Percentiles rank a stretch among this genome's conserved stretches.
Evolutionary conservation across 495 filamentous ascomycete genomes (phyloP).

Genomic region (Aspergillus haitiensis): DNA sequence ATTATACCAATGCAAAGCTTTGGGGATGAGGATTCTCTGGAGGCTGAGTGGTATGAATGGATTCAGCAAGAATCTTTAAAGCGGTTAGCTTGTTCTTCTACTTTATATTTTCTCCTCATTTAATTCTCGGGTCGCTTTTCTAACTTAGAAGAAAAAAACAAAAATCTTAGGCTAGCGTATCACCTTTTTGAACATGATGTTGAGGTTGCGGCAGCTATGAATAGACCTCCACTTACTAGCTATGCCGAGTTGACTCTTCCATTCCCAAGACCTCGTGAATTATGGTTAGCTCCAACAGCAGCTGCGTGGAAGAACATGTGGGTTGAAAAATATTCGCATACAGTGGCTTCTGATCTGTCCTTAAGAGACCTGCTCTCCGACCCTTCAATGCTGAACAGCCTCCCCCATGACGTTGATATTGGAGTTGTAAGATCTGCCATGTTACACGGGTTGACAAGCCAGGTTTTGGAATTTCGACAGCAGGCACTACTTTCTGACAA

Average conservation of each 20-base stretch:
- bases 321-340: neutral
- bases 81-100: neutral
- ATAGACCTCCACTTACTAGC: slow-evolving; percentile 50
- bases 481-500: slow-evolving; percentile 23
- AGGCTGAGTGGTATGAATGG: neutral
- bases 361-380: neutral
- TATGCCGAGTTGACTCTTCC: slow-evolving; percentile 60
- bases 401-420: slow-evolving; percentile 39
- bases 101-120: too few relatives aligned
- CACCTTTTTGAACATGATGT: slow-evolving; percentile 57
- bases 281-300: slow-evolving; percentile 57
- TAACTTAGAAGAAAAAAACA: too few relatives aligned
- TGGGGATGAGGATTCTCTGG: neutral
- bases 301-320: slow-evolving; percentile 52
- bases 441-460: slow-evolving; percentile 27
- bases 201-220: slow-evolving; percentile 55
- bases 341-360: neutral
- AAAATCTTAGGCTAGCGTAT: slow-evolving; percentile 49
- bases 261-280: slow-evolving; percentile 50
- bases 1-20: neutral
- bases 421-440: slow-evolving; percentile 50
- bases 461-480: slow-evolving; percentile 31
- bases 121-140: too few relatives aligned
- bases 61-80: neutral
- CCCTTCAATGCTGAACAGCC: neutral